A percentile compares a stretch with the other conserved stretches of the same genome.
Conservation (phyloP, 2,329 filamentous ascomycete genomes). For the Dichotomopilus funicola region DNA sequence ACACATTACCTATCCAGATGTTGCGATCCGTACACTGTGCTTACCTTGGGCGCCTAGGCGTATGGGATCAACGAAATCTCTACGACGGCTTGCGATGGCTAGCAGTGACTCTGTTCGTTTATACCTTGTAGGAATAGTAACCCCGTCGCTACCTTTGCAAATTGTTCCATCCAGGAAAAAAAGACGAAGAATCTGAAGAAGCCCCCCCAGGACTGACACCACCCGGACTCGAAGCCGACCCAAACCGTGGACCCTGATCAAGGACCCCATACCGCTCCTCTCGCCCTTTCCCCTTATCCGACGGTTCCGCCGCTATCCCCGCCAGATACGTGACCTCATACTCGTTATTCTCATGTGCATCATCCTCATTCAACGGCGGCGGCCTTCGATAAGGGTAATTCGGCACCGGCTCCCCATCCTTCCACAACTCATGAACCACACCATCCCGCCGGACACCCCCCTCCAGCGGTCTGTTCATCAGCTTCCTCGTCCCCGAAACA, state of each 20-base stretch:
- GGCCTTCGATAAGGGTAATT: conserved; percentile 14
- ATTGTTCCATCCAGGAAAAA: conserved; percentile 7
- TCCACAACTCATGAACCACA: conserved; percentile 8
- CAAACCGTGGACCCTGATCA: neutral
- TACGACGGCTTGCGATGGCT: too few species aligned
- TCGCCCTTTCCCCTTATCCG: conserved; percentile 9
- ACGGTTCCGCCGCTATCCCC: conserved; percentile 10
- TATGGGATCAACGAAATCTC: too few species aligned
- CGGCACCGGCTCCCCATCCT: conserved; percentile 15
- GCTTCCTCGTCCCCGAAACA: conserved; percentile 10
- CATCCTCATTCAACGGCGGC: conserved; percentile 14
- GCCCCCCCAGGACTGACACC: neutral
- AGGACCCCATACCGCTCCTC: neutral
- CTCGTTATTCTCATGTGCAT: conserved; percentile 10
- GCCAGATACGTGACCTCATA: conserved; percentile 16
- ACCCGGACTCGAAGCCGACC: neutral
- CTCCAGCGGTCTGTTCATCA: conserved; percentile 5
- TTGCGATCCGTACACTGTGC: too few species aligned
- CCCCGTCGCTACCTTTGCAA: conserved; percentile 9
- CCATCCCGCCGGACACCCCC: neutral
- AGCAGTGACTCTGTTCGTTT: too few species aligned
- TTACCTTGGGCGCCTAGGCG: too few species aligned
- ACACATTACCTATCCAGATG: too few species aligned
- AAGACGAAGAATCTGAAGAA: neutral
- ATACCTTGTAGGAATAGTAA: too few species aligned